Percentiles rank a stretch among this genome's conserved stretches.
Evolutionary conservation across 345 rosid species (phyloP).

Genomic region (Lumnitzera littorea): DNA sequence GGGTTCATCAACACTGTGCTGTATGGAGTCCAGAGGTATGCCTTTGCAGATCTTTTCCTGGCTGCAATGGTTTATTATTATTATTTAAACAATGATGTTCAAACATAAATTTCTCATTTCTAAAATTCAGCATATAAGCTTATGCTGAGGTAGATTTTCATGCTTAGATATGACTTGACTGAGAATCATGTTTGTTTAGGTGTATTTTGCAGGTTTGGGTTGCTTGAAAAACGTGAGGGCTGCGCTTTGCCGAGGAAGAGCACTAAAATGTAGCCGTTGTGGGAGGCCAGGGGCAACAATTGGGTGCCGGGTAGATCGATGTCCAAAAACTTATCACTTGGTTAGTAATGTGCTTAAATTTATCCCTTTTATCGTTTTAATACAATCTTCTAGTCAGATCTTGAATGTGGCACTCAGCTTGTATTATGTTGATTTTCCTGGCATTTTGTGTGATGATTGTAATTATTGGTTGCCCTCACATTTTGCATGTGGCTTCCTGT

Average conservation of each 20-base stretch:
- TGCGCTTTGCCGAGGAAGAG: constrained; percentile 91
- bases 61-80: constrained; percentile 4
- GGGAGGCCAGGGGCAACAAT: constrained; percentile 99
- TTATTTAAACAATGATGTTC: not conserved
- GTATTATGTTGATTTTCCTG: constrained; percentile 3
- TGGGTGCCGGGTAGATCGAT: constrained; percentile 98
- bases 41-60: constrained; percentile 2
- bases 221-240: constrained; percentile 92
- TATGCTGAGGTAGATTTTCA: constrained; percentile 1
- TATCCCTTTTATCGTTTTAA: not conserved
- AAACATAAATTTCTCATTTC: not conserved
- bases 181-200: constrained; percentile 37
- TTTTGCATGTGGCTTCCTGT: constrained; percentile 8
- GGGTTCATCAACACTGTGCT: constrained; percentile 99
- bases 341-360: constrained; percentile 34
- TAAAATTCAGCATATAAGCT: not conserved
- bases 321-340: constrained; percentile 98
- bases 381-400: not conserved
- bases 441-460: not conserved
- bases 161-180: constrained; percentile 1
- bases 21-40: constrained; percentile 99
- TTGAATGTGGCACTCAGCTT: not conserved
- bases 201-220: constrained; percentile 97
- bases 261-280: constrained; percentile 89
- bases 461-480: constrained; percentile 3